Evolutionary conservation across 2,329 filamentous ascomycete species (phyloP).

Genomic region (Triangularia verruculosa): DNA sequence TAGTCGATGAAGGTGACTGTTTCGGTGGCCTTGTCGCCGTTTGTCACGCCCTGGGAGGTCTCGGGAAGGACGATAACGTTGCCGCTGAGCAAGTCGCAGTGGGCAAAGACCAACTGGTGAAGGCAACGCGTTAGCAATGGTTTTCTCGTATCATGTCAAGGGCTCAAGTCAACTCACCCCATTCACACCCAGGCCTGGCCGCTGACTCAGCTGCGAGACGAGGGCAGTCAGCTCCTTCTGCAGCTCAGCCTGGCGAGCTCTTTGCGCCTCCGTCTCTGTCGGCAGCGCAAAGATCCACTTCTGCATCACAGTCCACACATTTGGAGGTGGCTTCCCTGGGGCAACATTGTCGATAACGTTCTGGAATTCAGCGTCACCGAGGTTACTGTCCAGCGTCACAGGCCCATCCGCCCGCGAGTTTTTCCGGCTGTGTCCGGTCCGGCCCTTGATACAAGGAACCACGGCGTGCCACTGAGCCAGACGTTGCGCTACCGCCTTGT

Average conservation of each 20-base stretch:
- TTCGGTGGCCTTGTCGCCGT: slow-evolving; percentile 38
- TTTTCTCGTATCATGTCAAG: background rate
- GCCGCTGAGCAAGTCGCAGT: slow-evolving; percentile 93
- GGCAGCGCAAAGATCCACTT: slow-evolving; percentile 92
- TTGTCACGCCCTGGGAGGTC: slow-evolving; percentile 17
- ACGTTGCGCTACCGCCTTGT: slow-evolving; percentile 76
- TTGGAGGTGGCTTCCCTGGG: slow-evolving; percentile 71
- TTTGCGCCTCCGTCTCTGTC: slow-evolving; percentile 65
- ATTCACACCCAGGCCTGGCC: slow-evolving; percentile 71
- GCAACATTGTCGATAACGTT: slow-evolving; percentile 50
- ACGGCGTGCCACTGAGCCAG: slow-evolving; percentile 91
- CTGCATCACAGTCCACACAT: slow-evolving; percentile 92
- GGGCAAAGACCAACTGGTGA: slow-evolving; percentile 77
- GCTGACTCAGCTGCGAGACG: slow-evolving; percentile 68
- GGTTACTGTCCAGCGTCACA: slow-evolving; percentile 33
- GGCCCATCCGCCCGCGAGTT: slow-evolving; percentile 29
- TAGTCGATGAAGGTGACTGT: slow-evolving; percentile 91
- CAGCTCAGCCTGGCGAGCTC: slow-evolving; percentile 62
- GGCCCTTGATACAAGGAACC: slow-evolving; percentile 53
- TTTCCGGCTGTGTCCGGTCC: slow-evolving; percentile 39
- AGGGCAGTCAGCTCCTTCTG: slow-evolving; percentile 73
- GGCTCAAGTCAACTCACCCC: slow-evolving; percentile 56
- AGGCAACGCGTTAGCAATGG: slow-evolving; percentile 13
- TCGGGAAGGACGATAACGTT: slow-evolving; percentile 83
- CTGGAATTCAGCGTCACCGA: slow-evolving; percentile 37